Evolutionary conservation across 495 filamentous ascomycete species (phyloP).

Genomic region (Tuber melanosporum): DNA sequence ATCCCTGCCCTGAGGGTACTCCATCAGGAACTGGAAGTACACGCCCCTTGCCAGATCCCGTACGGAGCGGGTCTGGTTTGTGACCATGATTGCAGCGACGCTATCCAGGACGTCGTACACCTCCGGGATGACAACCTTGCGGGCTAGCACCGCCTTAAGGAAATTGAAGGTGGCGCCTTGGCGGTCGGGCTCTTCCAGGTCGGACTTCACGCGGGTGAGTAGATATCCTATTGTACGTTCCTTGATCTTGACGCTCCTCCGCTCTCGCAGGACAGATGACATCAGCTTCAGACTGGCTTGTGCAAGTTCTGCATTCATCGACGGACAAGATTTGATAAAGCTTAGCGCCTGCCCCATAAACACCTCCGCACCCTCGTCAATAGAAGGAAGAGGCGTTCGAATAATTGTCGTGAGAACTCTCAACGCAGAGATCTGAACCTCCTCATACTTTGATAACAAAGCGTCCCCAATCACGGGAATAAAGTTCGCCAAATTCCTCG

Average conservation of each 20-base stretch:
- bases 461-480: slow-evolving; percentile 83
- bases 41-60: slow-evolving; percentile 79
- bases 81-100: slow-evolving; percentile 90
- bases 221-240: slow-evolving; percentile 78
- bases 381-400: slow-evolving; percentile 67
- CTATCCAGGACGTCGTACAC: slow-evolving; percentile 87
- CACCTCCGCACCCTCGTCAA: slow-evolving; percentile 62
- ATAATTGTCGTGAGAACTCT: slow-evolving; percentile 76
- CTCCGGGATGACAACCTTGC: slow-evolving; percentile 75
- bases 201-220: slow-evolving; percentile 73
- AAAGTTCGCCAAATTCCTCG: slow-evolving; percentile 72
- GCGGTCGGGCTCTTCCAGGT: slow-evolving; percentile 83
- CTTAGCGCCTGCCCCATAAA: slow-evolving; percentile 80
- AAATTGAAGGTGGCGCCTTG: slow-evolving; percentile 93
- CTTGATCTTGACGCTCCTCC: slow-evolving; percentile 63
- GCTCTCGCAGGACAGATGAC: slow-evolving; percentile 74
- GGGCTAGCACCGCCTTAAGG: slow-evolving; percentile 71
- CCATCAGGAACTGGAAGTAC: slow-evolving; percentile 88
- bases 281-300: slow-evolving; percentile 84
- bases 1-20: slow-evolving; percentile 86
- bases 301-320: slow-evolving; percentile 69
- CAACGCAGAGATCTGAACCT: slow-evolving; percentile 78
- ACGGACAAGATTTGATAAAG: slow-evolving; percentile 66
- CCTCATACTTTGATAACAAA: slow-evolving; percentile 72
- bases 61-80: slow-evolving; percentile 78